Base-by-base conservation (phyloP, 2,329 filamentous ascomycete genomes). In the Cladosporium velox region DNA sequence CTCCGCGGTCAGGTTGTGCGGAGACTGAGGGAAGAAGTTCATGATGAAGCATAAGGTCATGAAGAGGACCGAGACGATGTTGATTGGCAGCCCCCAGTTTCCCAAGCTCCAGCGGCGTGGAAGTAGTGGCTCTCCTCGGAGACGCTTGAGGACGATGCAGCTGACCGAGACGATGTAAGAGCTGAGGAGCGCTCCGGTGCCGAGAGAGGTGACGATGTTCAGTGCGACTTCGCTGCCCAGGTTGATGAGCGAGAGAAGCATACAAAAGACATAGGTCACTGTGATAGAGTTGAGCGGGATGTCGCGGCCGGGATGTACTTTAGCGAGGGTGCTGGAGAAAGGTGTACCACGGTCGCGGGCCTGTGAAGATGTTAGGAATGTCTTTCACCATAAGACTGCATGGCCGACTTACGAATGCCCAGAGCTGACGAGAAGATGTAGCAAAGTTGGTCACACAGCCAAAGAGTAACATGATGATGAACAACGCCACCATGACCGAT, bases 361-460 rank as follows among this genome's bases (percentile, higher is more conserved):
- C 68, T 10, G 67, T 21, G 69, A 59, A 78, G 57, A 6, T 77
- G 76, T 60, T 73, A 74, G 66, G 18, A n/a, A 21, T 32, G 7
- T 34, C 4, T 3, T 73, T 71, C 38, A 77, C 70, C 1, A 75
- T 38, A 34, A 35, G 54, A 21, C 1, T 10, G 4, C 2, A 14
- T 28, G 18, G 59, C 69, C 72, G 73, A 55, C 79, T 74, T 15
- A 80, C 79, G 66, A 82, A 82, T 0, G 79, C 79, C 63, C 74
- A 82, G 14, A 77, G 72, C 73, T 81, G 79, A 14, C 79, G 77
- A 14, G 79, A 80, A 2, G 78, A 78, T 1, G 80, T 77, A 35
- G 80, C 79, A 21, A 79, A 68, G 35, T 76, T 71, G 7, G 75
- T 77, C 18, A 79, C 74, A 6, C 77, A 78, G 28, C 76, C 79